Evolutionary conservation across 2,329 filamentous ascomycete genomes (phyloP).

Genomic region (Ophiostoma australiae): DNA sequence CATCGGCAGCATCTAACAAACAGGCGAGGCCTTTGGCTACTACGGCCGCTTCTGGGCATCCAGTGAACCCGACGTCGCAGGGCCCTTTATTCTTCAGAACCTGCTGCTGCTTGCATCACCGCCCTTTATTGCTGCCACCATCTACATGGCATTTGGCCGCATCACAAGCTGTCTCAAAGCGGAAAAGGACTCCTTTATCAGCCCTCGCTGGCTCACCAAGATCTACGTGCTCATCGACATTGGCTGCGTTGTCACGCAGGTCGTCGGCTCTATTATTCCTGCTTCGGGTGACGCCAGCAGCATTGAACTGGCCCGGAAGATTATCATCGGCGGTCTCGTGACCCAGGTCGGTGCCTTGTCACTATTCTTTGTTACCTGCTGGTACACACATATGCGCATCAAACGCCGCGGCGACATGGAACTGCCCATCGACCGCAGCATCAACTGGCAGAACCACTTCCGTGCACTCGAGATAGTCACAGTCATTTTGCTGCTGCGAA

Average conservation of each 20-base stretch:
- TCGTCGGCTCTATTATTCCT: not conserved
- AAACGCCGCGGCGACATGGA: not conserved
- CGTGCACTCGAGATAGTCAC: not conserved
- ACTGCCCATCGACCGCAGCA: not conserved
- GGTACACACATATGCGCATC: not conserved
- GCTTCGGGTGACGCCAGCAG: not conserved
- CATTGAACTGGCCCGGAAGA: not conserved
- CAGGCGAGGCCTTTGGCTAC: not conserved
- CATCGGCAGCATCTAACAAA: not conserved
- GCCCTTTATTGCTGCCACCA: not conserved
- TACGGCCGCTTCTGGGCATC: not conserved
- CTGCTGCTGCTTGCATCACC: not conserved
- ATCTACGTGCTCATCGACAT: slow-evolving; percentile 8
- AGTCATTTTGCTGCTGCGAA: not conserved
- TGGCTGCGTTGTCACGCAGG: not conserved
- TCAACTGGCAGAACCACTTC: not conserved
- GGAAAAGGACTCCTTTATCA: not conserved
- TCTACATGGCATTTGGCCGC: not conserved
- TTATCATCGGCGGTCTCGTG: not conserved
- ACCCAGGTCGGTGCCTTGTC: not conserved
- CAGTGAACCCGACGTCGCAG: not conserved
- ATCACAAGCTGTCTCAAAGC: not conserved
- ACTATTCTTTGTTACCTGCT: not conserved
- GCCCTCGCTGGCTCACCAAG: not conserved
- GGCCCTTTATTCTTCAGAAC: not conserved